Base-by-base conservation (phyloP, 352 stramenopile species). In the Phytopythium helicoides region DNA sequence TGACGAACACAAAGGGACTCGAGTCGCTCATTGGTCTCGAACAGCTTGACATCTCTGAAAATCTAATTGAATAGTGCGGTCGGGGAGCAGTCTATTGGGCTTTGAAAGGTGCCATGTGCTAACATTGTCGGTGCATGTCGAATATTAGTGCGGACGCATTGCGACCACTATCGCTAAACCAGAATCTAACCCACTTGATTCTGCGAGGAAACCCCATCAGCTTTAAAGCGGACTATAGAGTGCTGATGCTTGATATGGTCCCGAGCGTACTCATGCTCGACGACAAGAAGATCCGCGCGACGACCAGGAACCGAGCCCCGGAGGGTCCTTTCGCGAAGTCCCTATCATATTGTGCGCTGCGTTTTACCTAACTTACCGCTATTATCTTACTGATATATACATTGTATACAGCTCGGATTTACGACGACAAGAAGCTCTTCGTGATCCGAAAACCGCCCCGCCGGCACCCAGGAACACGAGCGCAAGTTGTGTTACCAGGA, bases 341-440 rank as follows among this genome's bases (percentile, higher is more conserved):
- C 0, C 53, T 92, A 4, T 92, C 81, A n/a, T 92, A 90, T 26
- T 77, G 81, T 89, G 75, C 54, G 74, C 48, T 35, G 35, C 42
- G 37, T 28, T 18, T 18, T 0, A 26, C 26, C n/a, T 16, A n/a
- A 36, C 11, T 21, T 16, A 36, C 5, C 4, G 7, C 8, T 15
- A 0, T 50, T 15, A 25, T 18, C 25, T 12, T 31, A 14, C 18
- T 53, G 42, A 11, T n/a, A n/a, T n/a, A n/a, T n/a, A n/a, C n/a
- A n/a, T 12, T 62, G 7, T 15, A 8, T 21, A 3, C 36, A 91
- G 81, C 76, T 35, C 74, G 79, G 12, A 64, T 92, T n/a, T 92
- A 92, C 25, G 79, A 87, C 33, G 76, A 89, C 45, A 92, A 87
- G 52, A 89, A 92, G 45, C 68, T 87, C 40, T 92, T 87, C 49